A percentile compares a stretch with the other conserved stretches of the same genome.
phyloP scores from a whole-genome alignment of 2,329 filamentous ascomycete species.

The Apiospora kogelbergensis region DNA sequence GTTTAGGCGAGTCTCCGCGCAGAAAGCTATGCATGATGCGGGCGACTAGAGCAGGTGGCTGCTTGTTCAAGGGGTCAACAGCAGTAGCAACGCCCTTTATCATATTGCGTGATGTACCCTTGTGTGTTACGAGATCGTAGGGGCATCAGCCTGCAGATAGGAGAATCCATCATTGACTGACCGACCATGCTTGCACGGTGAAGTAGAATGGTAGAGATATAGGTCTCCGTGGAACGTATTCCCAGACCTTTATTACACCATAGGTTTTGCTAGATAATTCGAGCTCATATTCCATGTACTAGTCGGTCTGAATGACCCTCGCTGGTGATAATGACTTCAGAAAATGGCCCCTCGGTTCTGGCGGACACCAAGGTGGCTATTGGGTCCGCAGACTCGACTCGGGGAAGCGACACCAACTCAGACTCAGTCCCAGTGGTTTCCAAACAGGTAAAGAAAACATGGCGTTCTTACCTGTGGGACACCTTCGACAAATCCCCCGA shows the following conservation, averaged over 20 bases:
- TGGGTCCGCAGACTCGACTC: not conserved
- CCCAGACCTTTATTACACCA: not conserved
- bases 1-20: not conserved
- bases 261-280: not conserved
- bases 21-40: not conserved
- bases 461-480: slow-evolving; percentile 49
- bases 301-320: not conserved
- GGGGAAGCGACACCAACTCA: slow-evolving; percentile 17
- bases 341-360: not conserved
- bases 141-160: not conserved
- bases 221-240: not conserved
- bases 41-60: not conserved
- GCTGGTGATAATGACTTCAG: not conserved
- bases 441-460: slow-evolving; percentile 36
- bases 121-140: not conserved
- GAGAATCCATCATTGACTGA: not conserved
- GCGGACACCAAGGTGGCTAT: not conserved
- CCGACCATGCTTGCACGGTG: not conserved
- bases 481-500: slow-evolving; percentile 42
- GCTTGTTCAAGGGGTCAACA: not conserved
- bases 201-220: not conserved
- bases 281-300: not conserved
- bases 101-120: not conserved
- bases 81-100: not conserved
- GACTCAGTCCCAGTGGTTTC: slow-evolving; percentile 14